Conservation (phyloP, 164 flowering plant genomes). For the Hamamelis virginiana region DNA sequence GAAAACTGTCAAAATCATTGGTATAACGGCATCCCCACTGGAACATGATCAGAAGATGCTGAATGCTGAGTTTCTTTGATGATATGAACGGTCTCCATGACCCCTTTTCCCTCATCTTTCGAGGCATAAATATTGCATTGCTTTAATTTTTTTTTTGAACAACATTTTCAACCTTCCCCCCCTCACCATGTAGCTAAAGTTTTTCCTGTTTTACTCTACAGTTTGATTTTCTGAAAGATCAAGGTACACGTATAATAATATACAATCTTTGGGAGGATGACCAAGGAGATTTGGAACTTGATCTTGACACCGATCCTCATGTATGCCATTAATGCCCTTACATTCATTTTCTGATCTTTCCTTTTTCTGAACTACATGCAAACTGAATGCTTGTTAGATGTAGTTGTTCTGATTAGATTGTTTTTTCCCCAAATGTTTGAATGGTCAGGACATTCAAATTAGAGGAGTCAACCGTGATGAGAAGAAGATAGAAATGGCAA, state of each 20-base stretch:
- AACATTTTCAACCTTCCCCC: no score
- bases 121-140: no score
- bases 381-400: neutral
- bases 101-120: no score
- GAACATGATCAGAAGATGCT: no score
- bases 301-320: slow-evolving; percentile 61
- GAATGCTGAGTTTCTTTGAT: no score
- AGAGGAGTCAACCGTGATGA: slow-evolving; percentile 81
- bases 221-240: slow-evolving; percentile 57
- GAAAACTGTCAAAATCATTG: no score
- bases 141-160: no score
- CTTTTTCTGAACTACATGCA: neutral
- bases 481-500: slow-evolving; percentile 68
- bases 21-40: no score
- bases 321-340: slow-evolving; percentile 28
- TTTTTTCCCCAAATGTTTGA: neutral
- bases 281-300: slow-evolving; percentile 67
- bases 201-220: slow-evolving; percentile 21
- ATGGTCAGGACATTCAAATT: slow-evolving; percentile 77
- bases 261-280: slow-evolving; percentile 95
- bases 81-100: no score
- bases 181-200: neutral
- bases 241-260: slow-evolving; percentile 75
- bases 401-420: neutral
- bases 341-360: neutral